A percentile compares a stretch with the other conserved stretches of the same genome.
Conservation (phyloP, 1,284 basidiomycete species). For the Fomitopsis pinicola region DNA sequence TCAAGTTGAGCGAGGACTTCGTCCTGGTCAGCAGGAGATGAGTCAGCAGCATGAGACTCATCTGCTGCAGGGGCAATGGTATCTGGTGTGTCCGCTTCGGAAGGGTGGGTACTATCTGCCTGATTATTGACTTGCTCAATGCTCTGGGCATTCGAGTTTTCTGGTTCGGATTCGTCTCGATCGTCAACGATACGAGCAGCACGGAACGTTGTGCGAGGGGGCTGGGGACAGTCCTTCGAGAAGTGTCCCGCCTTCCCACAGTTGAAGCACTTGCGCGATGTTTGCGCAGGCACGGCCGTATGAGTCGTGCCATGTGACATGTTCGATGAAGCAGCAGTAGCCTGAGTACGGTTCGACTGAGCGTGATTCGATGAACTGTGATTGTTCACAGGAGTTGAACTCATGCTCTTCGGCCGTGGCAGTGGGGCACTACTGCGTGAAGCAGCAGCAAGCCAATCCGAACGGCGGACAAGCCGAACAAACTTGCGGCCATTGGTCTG, state of each 20-base stretch:
- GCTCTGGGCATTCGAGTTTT: neutral
- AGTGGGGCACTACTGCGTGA: neutral
- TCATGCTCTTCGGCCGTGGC: too few relatives aligned
- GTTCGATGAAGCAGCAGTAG: too few relatives aligned
- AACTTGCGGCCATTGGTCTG: too few relatives aligned
- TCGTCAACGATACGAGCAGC: neutral
- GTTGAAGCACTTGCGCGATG: neutral
- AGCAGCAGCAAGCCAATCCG: neutral
- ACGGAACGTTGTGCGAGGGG: neutral
- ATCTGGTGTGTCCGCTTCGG: neutral
- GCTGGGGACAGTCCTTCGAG: neutral
- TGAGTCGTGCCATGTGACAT: too few relatives aligned
- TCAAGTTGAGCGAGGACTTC: neutral
- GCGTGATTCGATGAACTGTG: too few relatives aligned
- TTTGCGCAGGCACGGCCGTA: too few relatives aligned
- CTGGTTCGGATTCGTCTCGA: neutral
- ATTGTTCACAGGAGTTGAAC: too few relatives aligned
- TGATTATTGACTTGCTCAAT: too few relatives aligned
- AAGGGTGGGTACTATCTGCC: neutral
- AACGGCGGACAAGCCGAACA: neutral
- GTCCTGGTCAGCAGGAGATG: neutral
- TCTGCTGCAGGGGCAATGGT: too few relatives aligned
- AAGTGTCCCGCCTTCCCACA: neutral
- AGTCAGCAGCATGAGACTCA: neutral
- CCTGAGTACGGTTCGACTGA: too few relatives aligned